Evolutionary conservation across 495 filamentous ascomycete species (phyloP).

Genomic region (Gamarada debralockiae): DNA sequence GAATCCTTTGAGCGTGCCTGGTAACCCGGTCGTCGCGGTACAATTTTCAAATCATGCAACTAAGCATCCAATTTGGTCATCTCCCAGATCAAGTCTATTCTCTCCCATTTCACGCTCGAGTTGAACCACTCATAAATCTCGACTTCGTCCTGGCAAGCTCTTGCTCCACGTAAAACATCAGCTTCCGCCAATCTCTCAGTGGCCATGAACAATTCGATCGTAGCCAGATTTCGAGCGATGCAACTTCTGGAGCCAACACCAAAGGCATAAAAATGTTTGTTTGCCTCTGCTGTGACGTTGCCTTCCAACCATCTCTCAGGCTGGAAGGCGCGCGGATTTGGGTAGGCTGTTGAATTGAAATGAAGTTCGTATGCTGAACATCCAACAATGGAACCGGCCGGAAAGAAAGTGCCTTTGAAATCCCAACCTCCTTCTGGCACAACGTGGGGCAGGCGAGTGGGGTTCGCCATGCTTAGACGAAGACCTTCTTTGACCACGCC

Average conservation of each 20-base stretch:
- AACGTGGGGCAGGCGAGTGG: conserved; percentile 41
- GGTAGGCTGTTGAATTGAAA: conserved; percentile 39
- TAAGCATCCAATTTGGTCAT: no score
- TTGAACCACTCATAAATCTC: conserved; percentile 51
- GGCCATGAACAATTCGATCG: conserved; percentile 33
- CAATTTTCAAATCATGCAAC: no score
- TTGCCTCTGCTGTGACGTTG: conserved; percentile 33
- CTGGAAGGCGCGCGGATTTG: conserved; percentile 36
- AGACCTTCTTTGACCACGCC: conserved; percentile 42
- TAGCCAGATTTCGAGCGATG: conserved; percentile 47
- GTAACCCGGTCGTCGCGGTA: no score
- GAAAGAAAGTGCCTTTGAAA: conserved; percentile 34
- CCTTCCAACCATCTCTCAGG: conserved; percentile 47
- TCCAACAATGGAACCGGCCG: conserved; percentile 41
- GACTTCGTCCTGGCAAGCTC: conserved; percentile 30
- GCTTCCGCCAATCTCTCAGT: conserved; percentile 33
- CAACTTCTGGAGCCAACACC: conserved; percentile 45
- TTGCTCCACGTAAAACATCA: conserved; percentile 39
- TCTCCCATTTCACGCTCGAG: conserved; percentile 25
- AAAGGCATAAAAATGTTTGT: conserved; percentile 41
- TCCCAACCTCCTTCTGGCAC: conserved; percentile 38
- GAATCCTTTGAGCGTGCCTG: no score
- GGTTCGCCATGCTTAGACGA: conserved; percentile 45
- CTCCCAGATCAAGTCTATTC: conserved; percentile 23
- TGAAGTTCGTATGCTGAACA: conserved; percentile 39